These are phyloP conservation scores for Zizania latifolia DNA, from an alignment of 176 grass and related monocot genomes.

Conservation along the genomic window DNA sequence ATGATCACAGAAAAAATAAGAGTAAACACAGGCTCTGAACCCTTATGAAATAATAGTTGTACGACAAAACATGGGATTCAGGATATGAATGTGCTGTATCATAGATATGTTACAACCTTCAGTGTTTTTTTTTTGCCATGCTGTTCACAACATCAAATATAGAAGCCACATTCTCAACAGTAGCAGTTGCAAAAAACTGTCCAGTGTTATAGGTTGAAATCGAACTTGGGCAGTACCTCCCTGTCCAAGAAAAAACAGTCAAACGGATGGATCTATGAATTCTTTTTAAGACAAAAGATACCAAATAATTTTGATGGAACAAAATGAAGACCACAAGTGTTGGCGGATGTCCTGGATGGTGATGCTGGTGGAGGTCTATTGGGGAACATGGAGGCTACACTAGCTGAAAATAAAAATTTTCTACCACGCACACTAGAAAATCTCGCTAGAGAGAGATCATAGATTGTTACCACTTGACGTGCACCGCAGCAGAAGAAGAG, in stretches of 20 bases:
- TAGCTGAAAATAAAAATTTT: no score
- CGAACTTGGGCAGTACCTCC: no score
- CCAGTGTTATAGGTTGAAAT: slow-evolving; percentile 56
- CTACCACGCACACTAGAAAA: no score
- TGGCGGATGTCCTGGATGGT: no score
- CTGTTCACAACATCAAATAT: slow-evolving; percentile 85
- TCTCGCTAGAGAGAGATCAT: no score
- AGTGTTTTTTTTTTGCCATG: slow-evolving; percentile 58
- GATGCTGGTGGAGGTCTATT: no score
- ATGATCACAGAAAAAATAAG: not conserved
- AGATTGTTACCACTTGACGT: no score
- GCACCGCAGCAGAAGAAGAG: no score
- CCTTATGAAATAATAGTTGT: not conserved
- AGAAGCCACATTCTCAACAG: slow-evolving; percentile 58
- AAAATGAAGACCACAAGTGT: slow-evolving; percentile 11
- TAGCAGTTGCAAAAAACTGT: slow-evolving; percentile 72
- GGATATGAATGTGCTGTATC: not conserved
- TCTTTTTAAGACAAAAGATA: not conserved
- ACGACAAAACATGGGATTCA: not conserved
- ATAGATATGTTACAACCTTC: slow-evolving; percentile 43
- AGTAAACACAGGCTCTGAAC: no score
- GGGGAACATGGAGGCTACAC: no score
- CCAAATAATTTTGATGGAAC: not conserved
- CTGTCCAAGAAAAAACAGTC: slow-evolving; percentile 38
- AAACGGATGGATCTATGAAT: not conserved